Base-by-base conservation (phyloP, 768 basidiomycete genomes). In the Leucocoprinus leucothites region DNA sequence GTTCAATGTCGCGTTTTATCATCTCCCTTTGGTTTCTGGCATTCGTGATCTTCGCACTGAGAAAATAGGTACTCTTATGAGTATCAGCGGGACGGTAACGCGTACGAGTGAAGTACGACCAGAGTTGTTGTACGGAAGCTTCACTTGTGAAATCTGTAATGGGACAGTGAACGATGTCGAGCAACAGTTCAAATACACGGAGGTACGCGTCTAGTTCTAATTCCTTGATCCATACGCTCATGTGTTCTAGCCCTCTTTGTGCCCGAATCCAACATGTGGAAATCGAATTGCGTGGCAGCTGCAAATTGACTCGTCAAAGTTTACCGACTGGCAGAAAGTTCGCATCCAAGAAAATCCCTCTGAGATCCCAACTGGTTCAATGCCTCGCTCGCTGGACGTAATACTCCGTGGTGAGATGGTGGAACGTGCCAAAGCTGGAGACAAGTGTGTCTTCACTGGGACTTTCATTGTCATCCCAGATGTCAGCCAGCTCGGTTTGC, bases 111-210 rank as follows among this genome's bases (percentile, higher is more conserved):
- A 99, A 74, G 97, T 99, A 43, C 79, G 97, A 26, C 97, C 97
- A 1, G 97, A 98, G 71, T 72, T 99, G 47, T 76, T 98, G 18
- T 94, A 81, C 63, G 97, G 96, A 18, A 94, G 91, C 56, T 99
- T 97, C 68, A 84, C 88, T 45, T 99, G 97, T 63, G 89, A 92
- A 69, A 81, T 87, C 41, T 99, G 97, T 65, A 81, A 83, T 44
- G 91, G 89, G 26, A 75, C 88, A 9, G 87, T 98, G 22, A 83
- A 88, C 52, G 96, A 98, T 65, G 86, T 99, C 46, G 97, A 99
- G 67, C 97, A 99, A 67, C 97, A 99, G 67, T 99, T 99, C 82
- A 99, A 98, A 68, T 98, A 98, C 68, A 99, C 97, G 18, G 97
- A 98, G 78, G 94, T 94, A 61, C 28, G 71, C 61, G 45, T 46